phyloP scores from a whole-genome alignment of 495 filamentous ascomycete species.

The Annulohypoxylon bovei region DNA sequence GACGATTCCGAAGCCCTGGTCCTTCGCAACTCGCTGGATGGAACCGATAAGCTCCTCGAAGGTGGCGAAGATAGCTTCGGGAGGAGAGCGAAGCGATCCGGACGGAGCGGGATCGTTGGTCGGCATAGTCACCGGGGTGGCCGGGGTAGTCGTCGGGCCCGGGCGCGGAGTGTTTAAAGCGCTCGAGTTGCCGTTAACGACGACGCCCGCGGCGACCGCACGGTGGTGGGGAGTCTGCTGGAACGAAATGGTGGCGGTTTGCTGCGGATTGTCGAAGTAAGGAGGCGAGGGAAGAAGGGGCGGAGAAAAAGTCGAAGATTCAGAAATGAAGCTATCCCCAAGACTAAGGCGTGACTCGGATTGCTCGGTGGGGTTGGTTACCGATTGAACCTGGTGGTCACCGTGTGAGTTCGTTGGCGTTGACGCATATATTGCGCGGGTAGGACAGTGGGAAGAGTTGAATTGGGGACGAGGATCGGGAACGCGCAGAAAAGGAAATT shows the following conservation, averaged over 20 bases:
- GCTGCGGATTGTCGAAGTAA: background rate
- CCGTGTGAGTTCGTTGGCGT: constrained; percentile 36
- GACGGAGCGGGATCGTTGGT: constrained; percentile 48
- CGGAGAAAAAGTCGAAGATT: background rate
- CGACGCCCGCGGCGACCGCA: constrained; percentile 47
- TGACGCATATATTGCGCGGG: constrained; percentile 24
- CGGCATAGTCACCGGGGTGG: constrained; percentile 40
- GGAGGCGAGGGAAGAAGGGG: constrained; percentile 1
- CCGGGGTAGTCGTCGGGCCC: constrained; percentile 39
- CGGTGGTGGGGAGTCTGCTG: constrained; percentile 44
- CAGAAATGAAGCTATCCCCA: constrained; percentile 14
- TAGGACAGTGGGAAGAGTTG: constrained; percentile 37
- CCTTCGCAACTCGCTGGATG: constrained; percentile 58
- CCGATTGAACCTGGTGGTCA: constrained; percentile 25
- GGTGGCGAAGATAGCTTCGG: constrained; percentile 56
- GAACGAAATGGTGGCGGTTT: constrained; percentile 47
- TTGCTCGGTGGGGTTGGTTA: constrained; percentile 26
- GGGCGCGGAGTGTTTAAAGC: constrained; percentile 50
- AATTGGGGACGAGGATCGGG: constrained; percentile 32
- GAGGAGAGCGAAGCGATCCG: constrained; percentile 54
- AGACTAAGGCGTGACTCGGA: constrained; percentile 2
- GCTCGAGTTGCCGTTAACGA: constrained; percentile 50
- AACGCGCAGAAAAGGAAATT: constrained; percentile 22
- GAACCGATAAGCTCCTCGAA: constrained; percentile 58
- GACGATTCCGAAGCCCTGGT: constrained; percentile 61